Evolutionary conservation across 2,329 filamentous ascomycete genomes (phyloP), one percentile per base, ranked within the genome.

Genomic region (Dothiorella sarmentorum): DNA sequence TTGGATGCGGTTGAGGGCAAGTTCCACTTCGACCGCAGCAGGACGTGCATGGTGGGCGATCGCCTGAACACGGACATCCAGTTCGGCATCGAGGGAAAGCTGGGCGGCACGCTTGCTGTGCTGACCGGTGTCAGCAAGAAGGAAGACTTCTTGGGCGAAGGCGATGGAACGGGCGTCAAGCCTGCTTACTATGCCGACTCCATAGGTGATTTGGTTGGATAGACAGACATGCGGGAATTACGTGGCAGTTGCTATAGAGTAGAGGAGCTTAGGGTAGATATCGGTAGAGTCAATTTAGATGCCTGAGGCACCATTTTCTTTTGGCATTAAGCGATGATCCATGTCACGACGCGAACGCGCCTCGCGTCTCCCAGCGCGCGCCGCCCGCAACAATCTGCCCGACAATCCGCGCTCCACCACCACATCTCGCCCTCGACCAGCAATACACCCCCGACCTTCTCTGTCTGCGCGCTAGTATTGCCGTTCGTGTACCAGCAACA

Each of bases 1-100:
- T 96, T 99, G 93, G 93, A 97, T 73, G 91, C 94, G 3, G 89
- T 99, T 59, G 93, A 97, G 78, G 93, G 93, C 60, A 96, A 96
- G 75, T 97, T 97, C 73, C 82, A 89, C 65, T 88, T 99, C 56
- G 87, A 97, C 72, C 84, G 92, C 35, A 84, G 81, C 61, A 85
- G 85, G 65, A 90, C 94, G 1, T 97, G 94, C 75, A 99, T 99
- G 94, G 84, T 99, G 42, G 94, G 94, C 6, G 94, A 99, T 73
- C 82, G 94, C 27, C 78, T 96, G 63, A 90, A 97, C 72, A 99
- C 94, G 0, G 94, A 99, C 75, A 97, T 99, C 71, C 86, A 89
- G 71, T 99, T 99, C 71, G 94, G 94, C 3, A 83, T 97, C 63
- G 88, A 97, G 70, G 93, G 93, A 0, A 87, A 88, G 63, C 81